Evolutionary conservation across 2,329 filamentous ascomycete species (phyloP).

Genomic region (Orbilia brochopaga): DNA sequence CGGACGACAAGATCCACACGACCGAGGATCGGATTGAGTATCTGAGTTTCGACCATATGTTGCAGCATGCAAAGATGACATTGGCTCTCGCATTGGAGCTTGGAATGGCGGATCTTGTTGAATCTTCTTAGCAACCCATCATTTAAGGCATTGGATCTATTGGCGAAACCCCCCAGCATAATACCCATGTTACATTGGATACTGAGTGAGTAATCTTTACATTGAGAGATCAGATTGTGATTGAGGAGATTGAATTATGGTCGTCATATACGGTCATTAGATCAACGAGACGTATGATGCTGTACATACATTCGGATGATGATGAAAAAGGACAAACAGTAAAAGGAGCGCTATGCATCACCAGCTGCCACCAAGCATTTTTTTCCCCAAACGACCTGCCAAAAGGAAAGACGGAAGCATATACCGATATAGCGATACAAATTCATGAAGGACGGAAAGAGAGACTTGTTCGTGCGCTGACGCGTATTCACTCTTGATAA

Average conservation of each 20-base stretch:
- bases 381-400: neutral
- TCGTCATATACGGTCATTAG: slow-evolving; percentile 10
- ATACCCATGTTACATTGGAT: slow-evolving; percentile 52
- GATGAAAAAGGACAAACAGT: slow-evolving; percentile 6
- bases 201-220: no score
- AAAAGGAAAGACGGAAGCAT: neutral
- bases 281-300: neutral
- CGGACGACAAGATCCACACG: slow-evolving; percentile 72
- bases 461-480: neutral
- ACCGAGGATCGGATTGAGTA: slow-evolving; percentile 74
- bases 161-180: slow-evolving; percentile 53
- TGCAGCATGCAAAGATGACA: slow-evolving; percentile 85
- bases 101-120: slow-evolving; percentile 73
- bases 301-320: slow-evolving; percentile 17
- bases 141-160: neutral
- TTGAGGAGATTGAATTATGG: slow-evolving; percentile 5
- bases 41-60: slow-evolving; percentile 85
- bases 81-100: slow-evolving; percentile 83
- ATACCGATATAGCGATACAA: neutral
- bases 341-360: slow-evolving; percentile 5
- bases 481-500: neutral
- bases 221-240: no score
- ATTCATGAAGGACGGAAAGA: neutral
- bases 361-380: neutral
- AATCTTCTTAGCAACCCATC: slow-evolving; percentile 35